phyloP scores from a whole-genome alignment of 305 asterid species.

The Fraxinus greggii region DNA sequence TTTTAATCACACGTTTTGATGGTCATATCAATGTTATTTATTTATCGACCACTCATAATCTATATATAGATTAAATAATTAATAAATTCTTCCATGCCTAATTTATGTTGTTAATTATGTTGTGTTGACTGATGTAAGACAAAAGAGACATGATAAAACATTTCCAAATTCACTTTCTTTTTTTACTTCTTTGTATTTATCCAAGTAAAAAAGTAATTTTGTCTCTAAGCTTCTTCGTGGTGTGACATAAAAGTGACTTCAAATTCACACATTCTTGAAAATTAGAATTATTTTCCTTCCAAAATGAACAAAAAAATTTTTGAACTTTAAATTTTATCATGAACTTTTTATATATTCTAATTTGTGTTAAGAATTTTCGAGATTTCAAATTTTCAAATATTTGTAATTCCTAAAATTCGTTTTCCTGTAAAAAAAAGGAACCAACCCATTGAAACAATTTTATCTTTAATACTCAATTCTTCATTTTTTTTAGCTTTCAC shows the following conservation, averaged over 20 bases:
- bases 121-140: not conserved
- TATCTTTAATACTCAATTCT: not conserved
- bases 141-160: not conserved
- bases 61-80: too few species aligned
- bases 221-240: not conserved
- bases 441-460: not conserved
- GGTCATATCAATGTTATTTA: not conserved
- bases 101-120: too few species aligned
- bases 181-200: not conserved
- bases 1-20: not conserved
- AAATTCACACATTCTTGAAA: not conserved
- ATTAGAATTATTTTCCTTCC: too few species aligned
- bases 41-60: not conserved
- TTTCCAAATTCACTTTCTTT: not conserved
- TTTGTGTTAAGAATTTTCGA: not conserved
- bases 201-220: not conserved
- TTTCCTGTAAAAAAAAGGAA: not conserved
- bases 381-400: not conserved
- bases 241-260: not conserved
- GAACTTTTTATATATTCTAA: not conserved
- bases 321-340: too few species aligned
- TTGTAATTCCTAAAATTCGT: not conserved
- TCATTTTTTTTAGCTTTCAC: not conserved
- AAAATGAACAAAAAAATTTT: too few species aligned
- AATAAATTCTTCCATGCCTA: not conserved